Evolutionary conservation across 2,329 filamentous ascomycete species (phyloP).

Genomic region (Talaromyces sp.): DNA sequence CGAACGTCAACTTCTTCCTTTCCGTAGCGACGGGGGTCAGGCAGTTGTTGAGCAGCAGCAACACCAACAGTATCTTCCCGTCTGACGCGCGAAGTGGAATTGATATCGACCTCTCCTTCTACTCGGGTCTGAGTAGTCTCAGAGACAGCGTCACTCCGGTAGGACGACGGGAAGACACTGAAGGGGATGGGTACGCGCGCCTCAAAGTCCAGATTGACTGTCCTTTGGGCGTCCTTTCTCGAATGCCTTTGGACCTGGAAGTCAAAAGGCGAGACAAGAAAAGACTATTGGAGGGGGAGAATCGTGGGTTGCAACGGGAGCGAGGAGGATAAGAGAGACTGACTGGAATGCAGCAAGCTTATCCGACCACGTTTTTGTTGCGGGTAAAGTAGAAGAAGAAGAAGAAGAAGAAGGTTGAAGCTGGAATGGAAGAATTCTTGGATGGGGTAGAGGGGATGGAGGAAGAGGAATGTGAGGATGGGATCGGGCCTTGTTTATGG

Average conservation of each 20-base stretch:
- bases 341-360: constrained; percentile 10
- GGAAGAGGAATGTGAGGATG: constrained; percentile 9
- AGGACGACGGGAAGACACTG: constrained; percentile 99
- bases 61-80: constrained; percentile 75
- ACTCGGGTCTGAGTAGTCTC: constrained; percentile 69
- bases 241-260: constrained; percentile 51
- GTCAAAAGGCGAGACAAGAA: constrained; percentile 46
- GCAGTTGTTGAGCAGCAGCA: constrained; percentile 38
- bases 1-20: constrained; percentile 86
- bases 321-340: constrained; percentile 9
- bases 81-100: constrained; percentile 77
- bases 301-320: constrained; percentile 18
- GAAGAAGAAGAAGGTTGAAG: not conserved
- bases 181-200: constrained; percentile 98
- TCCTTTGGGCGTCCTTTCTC: constrained; percentile 70
- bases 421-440: constrained; percentile 9
- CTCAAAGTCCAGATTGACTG: constrained; percentile 99
- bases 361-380: constrained; percentile 8
- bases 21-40: constrained; percentile 60
- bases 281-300: constrained; percentile 31
- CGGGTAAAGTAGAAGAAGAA: constrained; percentile 1
- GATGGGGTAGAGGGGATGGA: constrained; percentile 7
- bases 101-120: constrained; percentile 81
- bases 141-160: constrained; percentile 69
- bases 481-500: constrained; percentile 10